These are phyloP conservation scores for Coniosporium tulheliwenetii DNA, from an alignment of 2,329 filamentous ascomycete genomes.

Conservation along the genomic window DNA sequence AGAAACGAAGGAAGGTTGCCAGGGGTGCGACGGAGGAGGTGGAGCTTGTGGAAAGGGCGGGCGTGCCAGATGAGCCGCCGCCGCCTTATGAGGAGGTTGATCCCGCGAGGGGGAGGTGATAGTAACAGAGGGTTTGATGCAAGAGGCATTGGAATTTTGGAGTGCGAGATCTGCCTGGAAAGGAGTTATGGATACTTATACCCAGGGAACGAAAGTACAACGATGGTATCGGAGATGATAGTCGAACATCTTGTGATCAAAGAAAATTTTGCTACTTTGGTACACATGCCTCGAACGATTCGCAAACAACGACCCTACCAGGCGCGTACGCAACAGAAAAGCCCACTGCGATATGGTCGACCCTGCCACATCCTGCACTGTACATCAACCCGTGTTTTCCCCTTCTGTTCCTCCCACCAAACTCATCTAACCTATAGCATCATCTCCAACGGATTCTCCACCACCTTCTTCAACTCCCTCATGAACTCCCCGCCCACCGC, in stretches of 20 bases:
- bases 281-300: too few relatives aligned
- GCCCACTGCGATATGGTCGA: background rate
- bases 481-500: constrained; percentile 96
- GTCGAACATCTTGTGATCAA: too few relatives aligned
- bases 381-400: background rate
- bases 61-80: constrained; percentile 8
- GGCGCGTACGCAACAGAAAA: too few relatives aligned
- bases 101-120: background rate
- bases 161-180: too few relatives aligned
- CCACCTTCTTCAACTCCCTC: constrained; percentile 87
- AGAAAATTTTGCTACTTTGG: too few relatives aligned
- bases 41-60: background rate
- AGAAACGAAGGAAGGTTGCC: constrained; percentile 1
- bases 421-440: constrained; percentile 48
- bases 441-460: constrained; percentile 94
- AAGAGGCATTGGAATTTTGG: too few relatives aligned
- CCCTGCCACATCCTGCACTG: background rate
- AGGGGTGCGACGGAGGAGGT: background rate
- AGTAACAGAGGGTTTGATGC: too few relatives aligned
- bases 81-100: constrained; percentile 10
- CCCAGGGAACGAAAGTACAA: too few relatives aligned
- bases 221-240: too few relatives aligned
- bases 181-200: too few relatives aligned
- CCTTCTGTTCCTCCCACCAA: background rate
- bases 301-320: too few relatives aligned